Evolutionary conservation across 306 rosid genomes (phyloP).

Genomic region (Acacia crassicarpa): DNA sequence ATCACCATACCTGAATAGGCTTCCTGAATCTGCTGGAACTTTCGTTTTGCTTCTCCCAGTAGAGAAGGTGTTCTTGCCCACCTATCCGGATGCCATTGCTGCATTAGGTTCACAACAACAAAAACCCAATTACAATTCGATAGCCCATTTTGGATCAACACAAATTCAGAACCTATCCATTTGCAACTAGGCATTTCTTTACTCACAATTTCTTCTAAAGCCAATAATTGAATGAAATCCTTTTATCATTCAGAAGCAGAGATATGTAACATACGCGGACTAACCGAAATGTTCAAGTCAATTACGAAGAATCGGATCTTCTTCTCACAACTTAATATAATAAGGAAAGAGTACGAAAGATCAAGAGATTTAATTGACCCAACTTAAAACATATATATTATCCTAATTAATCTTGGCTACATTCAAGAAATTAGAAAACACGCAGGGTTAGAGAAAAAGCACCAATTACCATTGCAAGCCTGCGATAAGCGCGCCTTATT

Average conservation of each 20-base stretch:
- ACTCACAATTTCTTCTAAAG: background rate
- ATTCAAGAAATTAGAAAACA: background rate
- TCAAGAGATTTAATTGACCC: background rate
- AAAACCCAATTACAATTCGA: background rate
- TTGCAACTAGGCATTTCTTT: background rate
- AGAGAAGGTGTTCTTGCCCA: slow-evolving; percentile 65
- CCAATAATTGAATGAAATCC: background rate
- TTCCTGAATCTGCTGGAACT: slow-evolving; percentile 79
- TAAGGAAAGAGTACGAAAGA: background rate
- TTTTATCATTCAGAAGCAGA: background rate
- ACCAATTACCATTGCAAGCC: slow-evolving; percentile 68
- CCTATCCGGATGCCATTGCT: slow-evolving; percentile 92
- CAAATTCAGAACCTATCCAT: background rate
- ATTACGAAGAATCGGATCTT: background rate
- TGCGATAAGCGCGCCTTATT: slow-evolving; percentile 75
- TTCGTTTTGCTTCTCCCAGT: slow-evolving; percentile 57
- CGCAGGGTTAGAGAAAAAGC: background rate
- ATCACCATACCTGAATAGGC: slow-evolving; percentile 69
- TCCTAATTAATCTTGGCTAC: background rate
- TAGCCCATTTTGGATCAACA: background rate
- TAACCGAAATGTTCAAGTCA: background rate
- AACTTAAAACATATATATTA: background rate
- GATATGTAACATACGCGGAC: background rate
- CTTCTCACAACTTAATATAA: background rate
- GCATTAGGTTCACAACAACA: slow-evolving; percentile 4